Evolutionary conservation across 164 flowering plant species (phyloP).

Genomic region (Vitis amurensis): DNA sequence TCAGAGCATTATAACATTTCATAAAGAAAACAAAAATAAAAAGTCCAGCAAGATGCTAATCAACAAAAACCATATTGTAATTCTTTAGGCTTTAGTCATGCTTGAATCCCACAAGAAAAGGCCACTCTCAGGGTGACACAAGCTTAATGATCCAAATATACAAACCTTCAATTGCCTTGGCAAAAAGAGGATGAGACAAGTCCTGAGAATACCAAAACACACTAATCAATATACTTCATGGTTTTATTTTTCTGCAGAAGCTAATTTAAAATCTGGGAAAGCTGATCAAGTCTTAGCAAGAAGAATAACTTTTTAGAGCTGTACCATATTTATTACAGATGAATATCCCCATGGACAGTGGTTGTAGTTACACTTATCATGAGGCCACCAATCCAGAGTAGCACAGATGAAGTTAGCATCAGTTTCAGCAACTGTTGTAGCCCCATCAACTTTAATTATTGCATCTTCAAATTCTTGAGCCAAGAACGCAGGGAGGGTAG

Average conservation of each 20-base stretch:
- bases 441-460: constrained; percentile 45
- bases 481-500: constrained; percentile 32
- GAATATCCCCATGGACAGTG: constrained; percentile 82
- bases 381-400: constrained; percentile 98
- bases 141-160: not conserved
- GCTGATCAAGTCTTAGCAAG: not conserved
- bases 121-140: not conserved
- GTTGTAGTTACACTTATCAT: constrained; percentile 74
- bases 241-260: not conserved
- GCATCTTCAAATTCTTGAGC: constrained; percentile 39
- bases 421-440: constrained; percentile 42
- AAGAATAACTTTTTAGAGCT: not conserved
- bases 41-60: not conserved
- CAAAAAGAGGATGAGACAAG: constrained; percentile 63
- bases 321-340: constrained; percentile 63
- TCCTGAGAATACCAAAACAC: constrained; percentile 45
- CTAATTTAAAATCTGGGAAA: not conserved
- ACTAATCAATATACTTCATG: not conserved
- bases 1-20: not conserved
- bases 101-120: not conserved
- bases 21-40: not conserved
- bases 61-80: no score
- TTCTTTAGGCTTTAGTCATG: not conserved
- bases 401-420: constrained; percentile 82
- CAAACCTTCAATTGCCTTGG: constrained; percentile 76